phyloP scores from a whole-genome alignment of 2,329 filamentous ascomycete genomes.

The Stromatinia cepivora region DNA sequence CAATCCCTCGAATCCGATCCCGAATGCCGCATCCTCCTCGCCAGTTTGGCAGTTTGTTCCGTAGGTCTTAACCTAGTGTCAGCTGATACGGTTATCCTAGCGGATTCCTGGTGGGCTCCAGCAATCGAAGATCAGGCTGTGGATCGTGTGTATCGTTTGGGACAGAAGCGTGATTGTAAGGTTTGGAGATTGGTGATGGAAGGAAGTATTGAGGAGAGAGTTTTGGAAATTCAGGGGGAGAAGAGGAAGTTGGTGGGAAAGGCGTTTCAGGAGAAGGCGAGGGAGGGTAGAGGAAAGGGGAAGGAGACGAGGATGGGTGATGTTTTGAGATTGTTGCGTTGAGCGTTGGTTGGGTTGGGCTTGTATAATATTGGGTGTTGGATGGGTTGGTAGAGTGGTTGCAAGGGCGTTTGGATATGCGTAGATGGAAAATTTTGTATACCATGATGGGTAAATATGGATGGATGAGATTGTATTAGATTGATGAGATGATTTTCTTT shows the following conservation, averaged over 20 bases:
- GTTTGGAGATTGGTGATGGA: slow-evolving; percentile 84
- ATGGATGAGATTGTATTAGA: background rate
- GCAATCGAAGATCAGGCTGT: slow-evolving; percentile 91
- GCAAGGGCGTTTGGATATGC: background rate
- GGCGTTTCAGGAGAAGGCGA: slow-evolving; percentile 74
- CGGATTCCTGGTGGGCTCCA: slow-evolving; percentile 89
- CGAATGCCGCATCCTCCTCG: slow-evolving; percentile 72
- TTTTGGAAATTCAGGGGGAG: slow-evolving; percentile 73
- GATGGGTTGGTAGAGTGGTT: background rate
- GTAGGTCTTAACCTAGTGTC: slow-evolving; percentile 85
- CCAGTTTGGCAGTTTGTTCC: slow-evolving; percentile 77
- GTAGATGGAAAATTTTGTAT: background rate
- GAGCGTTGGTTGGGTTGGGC: background rate
- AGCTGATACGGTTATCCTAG: slow-evolving; percentile 80
- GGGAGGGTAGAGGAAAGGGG: slow-evolving; percentile 52
- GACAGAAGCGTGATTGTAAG: slow-evolving; percentile 75
- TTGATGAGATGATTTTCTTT: background rate
- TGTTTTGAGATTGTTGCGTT: slow-evolving; percentile 48
- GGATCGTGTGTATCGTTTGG: slow-evolving; percentile 82
- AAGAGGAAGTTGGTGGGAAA: slow-evolving; percentile 77
- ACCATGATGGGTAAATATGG: background rate
- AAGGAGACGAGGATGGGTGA: slow-evolving; percentile 57
- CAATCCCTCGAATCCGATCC: slow-evolving; percentile 65
- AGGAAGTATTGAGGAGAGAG: slow-evolving; percentile 75
- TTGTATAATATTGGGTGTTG: background rate